Evolutionary conservation across 2,329 filamentous ascomycete genomes (phyloP).

Genomic region (Ceratocystis eucalypticola): DNA sequence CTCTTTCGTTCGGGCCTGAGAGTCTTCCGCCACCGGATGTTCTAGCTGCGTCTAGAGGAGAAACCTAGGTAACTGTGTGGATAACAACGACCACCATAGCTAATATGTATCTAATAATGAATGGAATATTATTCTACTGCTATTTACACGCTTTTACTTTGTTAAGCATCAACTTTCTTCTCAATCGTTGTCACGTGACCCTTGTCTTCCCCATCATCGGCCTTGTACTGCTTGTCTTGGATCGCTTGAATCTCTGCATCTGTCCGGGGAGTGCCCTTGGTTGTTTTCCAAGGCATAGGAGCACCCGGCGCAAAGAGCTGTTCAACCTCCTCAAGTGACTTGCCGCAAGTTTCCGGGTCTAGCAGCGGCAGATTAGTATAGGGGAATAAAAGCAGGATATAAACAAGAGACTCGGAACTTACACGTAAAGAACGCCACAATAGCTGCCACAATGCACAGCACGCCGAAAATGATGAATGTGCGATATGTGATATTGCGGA

Average conservation of each 20-base stretch:
- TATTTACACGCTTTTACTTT: not conserved
- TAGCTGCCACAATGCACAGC: slow-evolving; percentile 31
- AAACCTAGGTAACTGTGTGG: not conserved
- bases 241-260: slow-evolving; percentile 24
- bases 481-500: slow-evolving; percentile 27
- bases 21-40: slow-evolving; percentile 32
- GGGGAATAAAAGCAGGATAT: not conserved
- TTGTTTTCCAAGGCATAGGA: slow-evolving; percentile 30
- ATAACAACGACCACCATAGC: not conserved
- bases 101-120: not conserved
- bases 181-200: not conserved
- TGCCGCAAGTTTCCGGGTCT: slow-evolving; percentile 30
- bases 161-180: not conserved
- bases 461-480: slow-evolving; percentile 31
- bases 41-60: not conserved
- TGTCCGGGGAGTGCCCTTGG: slow-evolving; percentile 24
- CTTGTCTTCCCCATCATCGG: slow-evolving; percentile 18
- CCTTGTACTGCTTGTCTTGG: slow-evolving; percentile 20
- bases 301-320: slow-evolving; percentile 26
- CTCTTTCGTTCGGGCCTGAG: slow-evolving; percentile 54
- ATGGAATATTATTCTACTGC: not conserved
- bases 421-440: slow-evolving; percentile 32
- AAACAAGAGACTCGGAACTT: not conserved
- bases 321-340: slow-evolving; percentile 32
- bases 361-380: not conserved